These are phyloP conservation scores for Nakazawaea populi DNA, from an alignment of 805 yeast species.

Conservation along the genomic window DNA sequence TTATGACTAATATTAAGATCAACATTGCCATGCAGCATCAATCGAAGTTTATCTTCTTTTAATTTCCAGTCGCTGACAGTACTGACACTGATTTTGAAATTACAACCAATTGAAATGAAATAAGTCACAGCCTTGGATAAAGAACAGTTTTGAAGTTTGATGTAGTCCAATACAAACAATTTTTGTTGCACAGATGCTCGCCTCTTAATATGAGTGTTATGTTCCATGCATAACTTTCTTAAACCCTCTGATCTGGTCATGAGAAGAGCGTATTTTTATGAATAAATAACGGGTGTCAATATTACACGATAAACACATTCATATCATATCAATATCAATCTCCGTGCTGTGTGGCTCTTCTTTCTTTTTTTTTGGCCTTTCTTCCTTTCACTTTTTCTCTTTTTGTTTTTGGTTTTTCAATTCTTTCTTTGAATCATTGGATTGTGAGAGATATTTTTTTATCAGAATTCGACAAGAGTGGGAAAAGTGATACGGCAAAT, in stretches of 20 bases:
- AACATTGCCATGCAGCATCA: background rate
- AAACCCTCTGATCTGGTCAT: background rate
- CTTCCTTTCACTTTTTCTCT: no score
- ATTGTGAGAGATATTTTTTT: no score
- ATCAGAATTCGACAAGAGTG: no score
- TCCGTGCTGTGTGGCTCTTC: no score
- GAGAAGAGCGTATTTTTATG: no score
- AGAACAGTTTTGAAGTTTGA: conserved; percentile 1
- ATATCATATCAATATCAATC: no score
- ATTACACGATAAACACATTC: no score
- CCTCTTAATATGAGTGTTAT: background rate
- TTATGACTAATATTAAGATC: no score
- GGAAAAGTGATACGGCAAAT: background rate
- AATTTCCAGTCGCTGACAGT: conserved; percentile 10
- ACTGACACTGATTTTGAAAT: conserved; percentile 8
- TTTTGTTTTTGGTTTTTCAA: no score
- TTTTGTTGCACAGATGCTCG: conserved; percentile 10
- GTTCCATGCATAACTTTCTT: conserved; percentile 3
- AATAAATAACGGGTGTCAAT: no score
- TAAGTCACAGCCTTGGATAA: conserved; percentile 7
- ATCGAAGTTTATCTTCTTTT: conserved; percentile 3
- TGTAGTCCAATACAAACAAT: conserved; percentile 9
- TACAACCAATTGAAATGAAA: conserved; percentile 5
- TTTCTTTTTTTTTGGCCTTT: no score
- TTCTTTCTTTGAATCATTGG: no score